These are phyloP conservation scores for Fusarium falciforme DNA, from an alignment of 2,329 filamentous ascomycete genomes.

Conservation along the genomic window DNA sequence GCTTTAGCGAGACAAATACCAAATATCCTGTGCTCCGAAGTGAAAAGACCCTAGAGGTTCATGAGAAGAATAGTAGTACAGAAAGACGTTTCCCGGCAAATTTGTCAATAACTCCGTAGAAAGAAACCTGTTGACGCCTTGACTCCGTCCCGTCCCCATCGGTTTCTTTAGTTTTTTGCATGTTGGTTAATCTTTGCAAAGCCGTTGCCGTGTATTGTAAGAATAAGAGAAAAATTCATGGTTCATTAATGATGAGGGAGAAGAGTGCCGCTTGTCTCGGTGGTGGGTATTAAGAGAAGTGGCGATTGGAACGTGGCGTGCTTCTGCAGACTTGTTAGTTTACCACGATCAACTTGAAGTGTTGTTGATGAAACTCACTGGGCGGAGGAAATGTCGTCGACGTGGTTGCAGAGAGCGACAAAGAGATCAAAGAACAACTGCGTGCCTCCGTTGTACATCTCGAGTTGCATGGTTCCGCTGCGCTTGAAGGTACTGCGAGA, in stretches of 20 bases:
- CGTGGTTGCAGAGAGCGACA: conserved; percentile 91
- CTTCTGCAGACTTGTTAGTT: conserved; percentile 37
- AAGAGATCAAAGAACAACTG: conserved; percentile 94
- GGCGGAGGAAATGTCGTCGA: conserved; percentile 73
- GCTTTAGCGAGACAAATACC: conserved; percentile 8
- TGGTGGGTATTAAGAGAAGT: conserved; percentile 44
- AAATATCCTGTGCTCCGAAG: conserved; percentile 26
- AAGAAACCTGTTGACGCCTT: conserved; percentile 2
- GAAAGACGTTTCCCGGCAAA: conserved; percentile 26
- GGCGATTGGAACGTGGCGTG: conserved; percentile 62
- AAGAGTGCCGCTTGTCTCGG: not conserved
- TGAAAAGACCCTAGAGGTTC: conserved; percentile 19
- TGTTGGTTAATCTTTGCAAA: conserved; percentile 26
- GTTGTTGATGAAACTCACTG: conserved; percentile 57
- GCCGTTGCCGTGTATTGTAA: conserved; percentile 14
- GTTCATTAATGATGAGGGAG: conserved; percentile 41
- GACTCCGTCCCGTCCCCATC: conserved; percentile 29
- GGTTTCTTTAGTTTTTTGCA: conserved; percentile 35
- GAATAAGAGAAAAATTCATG: conserved; percentile 15
- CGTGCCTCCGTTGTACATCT: conserved; percentile 88
- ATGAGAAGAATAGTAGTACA: conserved; percentile 52
- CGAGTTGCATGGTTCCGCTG: conserved; percentile 93
- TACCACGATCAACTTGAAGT: not conserved
- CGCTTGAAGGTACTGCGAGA: conserved; percentile 90
- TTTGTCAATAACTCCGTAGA: conserved; percentile 25